Percentiles rank a stretch among this genome's conserved stretches.
Conservation (phyloP, 306 rosid genomes). For the Inga leiocalycina region DNA sequence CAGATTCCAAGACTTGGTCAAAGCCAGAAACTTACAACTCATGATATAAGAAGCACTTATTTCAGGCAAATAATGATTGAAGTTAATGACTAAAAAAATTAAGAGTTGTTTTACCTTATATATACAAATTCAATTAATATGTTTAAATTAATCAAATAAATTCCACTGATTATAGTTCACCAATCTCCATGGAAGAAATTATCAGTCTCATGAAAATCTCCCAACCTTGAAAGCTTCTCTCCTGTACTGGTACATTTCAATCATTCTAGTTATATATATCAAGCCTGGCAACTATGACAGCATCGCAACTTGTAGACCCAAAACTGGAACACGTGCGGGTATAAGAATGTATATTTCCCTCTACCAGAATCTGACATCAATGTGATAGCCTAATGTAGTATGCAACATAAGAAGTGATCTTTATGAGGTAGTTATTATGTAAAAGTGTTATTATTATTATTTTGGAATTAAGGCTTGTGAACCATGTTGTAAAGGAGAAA, state of each 20-base stretch:
- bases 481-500: constrained; percentile 27
- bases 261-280: background rate
- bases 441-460: background rate
- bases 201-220: background rate
- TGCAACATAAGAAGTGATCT: background rate
- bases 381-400: background rate
- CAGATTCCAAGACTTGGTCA: background rate
- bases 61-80: background rate
- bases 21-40: background rate
- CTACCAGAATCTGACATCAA: constrained; percentile 20
- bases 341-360: background rate
- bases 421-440: background rate
- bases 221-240: background rate
- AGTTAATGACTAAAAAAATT: background rate
- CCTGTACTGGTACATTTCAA: background rate
- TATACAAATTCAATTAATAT: background rate
- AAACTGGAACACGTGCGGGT: background rate
- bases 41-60: background rate
- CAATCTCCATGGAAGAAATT: background rate
- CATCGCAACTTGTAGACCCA: background rate
- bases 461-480: background rate
- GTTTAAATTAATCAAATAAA: constrained; percentile 21
- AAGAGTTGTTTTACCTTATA: background rate
- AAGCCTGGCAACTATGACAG: background rate
- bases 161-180: background rate